Evolutionary conservation across 345 rosid species (phyloP).

Genomic region (Ricinus communis): DNA sequence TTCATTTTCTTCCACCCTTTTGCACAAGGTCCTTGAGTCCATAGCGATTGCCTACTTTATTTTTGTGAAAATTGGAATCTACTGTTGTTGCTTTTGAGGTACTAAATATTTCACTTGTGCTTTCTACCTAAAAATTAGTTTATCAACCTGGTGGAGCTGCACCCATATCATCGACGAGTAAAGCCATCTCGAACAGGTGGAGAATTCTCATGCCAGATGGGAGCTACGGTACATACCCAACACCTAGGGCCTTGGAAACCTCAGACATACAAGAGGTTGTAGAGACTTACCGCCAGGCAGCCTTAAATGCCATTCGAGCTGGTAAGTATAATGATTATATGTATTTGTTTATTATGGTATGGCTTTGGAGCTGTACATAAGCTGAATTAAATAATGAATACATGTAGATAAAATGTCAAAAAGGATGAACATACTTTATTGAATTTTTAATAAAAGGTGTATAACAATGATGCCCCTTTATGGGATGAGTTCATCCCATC

Average conservation of each 20-base stretch:
- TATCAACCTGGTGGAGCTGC: slow-evolving; percentile 72
- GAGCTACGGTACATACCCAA: slow-evolving; percentile 42
- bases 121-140: slow-evolving; percentile 34
- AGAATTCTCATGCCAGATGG: slow-evolving; percentile 66
- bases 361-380: background rate
- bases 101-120: background rate
- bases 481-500: too few relatives aligned
- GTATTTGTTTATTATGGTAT: background rate
- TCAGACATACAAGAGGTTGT: slow-evolving; percentile 54
- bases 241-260: slow-evolving; percentile 47
- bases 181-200: slow-evolving; percentile 65
- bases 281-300: slow-evolving; percentile 55
- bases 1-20: too few relatives aligned
- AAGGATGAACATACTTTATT: background rate
- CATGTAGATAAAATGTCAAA: background rate
- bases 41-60: background rate
- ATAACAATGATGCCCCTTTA: background rate
- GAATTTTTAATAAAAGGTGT: background rate
- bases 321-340: slow-evolving; percentile 34
- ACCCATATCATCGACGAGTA: slow-evolving; percentile 69
- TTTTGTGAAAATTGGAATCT: background rate
- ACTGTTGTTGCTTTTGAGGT: background rate
- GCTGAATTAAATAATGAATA: background rate
- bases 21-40: too few relatives aligned
- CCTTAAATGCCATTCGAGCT: slow-evolving; percentile 72